phyloP scores from a whole-genome alignment of 352 stramenopile genomes.

The Pythium biforme region DNA sequence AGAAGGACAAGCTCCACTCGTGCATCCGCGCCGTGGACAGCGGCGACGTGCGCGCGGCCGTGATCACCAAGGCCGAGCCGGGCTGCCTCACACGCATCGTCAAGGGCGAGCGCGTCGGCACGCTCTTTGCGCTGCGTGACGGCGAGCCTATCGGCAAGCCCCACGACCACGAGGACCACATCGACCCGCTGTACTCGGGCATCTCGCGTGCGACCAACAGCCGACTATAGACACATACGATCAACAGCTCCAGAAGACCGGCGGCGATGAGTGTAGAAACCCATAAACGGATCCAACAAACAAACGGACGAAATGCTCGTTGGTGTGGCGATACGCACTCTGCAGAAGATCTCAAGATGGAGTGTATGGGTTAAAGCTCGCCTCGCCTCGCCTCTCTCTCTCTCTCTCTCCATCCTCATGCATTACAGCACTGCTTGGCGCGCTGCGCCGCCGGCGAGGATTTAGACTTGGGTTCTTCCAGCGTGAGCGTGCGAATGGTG shows the following conservation, averaged over 20 bases:
- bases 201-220: constrained; percentile 37
- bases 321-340: too few relatives aligned
- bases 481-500: constrained; percentile 33
- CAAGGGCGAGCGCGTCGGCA: constrained; percentile 67
- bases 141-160: constrained; percentile 45
- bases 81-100: constrained; percentile 60
- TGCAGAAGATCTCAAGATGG: too few relatives aligned
- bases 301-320: too few relatives aligned
- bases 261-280: too few relatives aligned
- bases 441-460: not conserved
- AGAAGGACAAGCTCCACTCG: constrained; percentile 81
- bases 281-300: too few relatives aligned
- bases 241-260: too few relatives aligned
- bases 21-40: constrained; percentile 80
- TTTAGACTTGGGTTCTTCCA: constrained; percentile 29
- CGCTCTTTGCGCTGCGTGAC: constrained; percentile 50
- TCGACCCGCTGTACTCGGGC: constrained; percentile 68
- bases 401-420: not conserved
- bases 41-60: constrained; percentile 49
- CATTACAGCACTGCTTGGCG: constrained; percentile 42
- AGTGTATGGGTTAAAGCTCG: too few relatives aligned
- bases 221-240: constrained; percentile 25
- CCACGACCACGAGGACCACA: constrained; percentile 42
- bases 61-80: constrained; percentile 67
- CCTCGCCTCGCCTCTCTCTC: not conserved